phyloP scores from a whole-genome alignment of 2,329 filamentous ascomycete species.

The Trichoderma harzianum region DNA sequence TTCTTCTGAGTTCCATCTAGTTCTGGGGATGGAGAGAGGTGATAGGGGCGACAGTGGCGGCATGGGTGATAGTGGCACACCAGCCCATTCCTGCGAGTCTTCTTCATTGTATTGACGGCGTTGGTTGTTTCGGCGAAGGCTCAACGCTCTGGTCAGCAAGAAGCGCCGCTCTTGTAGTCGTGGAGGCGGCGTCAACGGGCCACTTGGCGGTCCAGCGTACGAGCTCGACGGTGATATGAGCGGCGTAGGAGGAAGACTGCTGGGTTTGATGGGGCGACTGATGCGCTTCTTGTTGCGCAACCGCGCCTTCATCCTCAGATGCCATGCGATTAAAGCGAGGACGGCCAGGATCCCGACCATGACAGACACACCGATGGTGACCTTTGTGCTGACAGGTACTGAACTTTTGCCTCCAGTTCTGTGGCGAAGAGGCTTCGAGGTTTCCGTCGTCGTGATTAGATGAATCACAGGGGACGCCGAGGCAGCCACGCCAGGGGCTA shows the following conservation, averaged over 20 bases:
- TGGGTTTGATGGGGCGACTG: constrained; percentile 22
- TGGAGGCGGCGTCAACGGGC: constrained; percentile 43
- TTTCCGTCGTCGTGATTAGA: constrained; percentile 19
- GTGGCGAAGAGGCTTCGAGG: neutral
- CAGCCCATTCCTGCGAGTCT: neutral
- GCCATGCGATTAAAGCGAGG: constrained; percentile 35
- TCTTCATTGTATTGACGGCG: neutral
- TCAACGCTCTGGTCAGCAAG: constrained; percentile 30
- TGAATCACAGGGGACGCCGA: constrained; percentile 20
- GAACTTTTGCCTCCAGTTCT: neutral
- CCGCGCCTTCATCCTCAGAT: constrained; percentile 32
- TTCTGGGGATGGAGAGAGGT: neutral
- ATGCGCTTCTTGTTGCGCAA: neutral
- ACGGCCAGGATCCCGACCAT: constrained; percentile 39
- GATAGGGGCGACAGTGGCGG: neutral
- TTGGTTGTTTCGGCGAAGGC: neutral
- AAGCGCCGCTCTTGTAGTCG: constrained; percentile 47
- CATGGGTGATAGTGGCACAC: neutral
- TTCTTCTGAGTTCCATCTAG: neutral
- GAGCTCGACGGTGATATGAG: constrained; percentile 40
- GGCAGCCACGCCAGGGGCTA: too few species aligned
- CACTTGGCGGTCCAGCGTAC: constrained; percentile 21
- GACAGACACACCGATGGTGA: constrained; percentile 44
- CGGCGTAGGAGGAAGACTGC: constrained; percentile 34
- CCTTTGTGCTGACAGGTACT: constrained; percentile 41